Percentiles rank a stretch among this genome's conserved stretches.
Evolutionary conservation across 2,329 filamentous ascomycete genomes (phyloP).

Genomic region (Trichoderma hamatum): DNA sequence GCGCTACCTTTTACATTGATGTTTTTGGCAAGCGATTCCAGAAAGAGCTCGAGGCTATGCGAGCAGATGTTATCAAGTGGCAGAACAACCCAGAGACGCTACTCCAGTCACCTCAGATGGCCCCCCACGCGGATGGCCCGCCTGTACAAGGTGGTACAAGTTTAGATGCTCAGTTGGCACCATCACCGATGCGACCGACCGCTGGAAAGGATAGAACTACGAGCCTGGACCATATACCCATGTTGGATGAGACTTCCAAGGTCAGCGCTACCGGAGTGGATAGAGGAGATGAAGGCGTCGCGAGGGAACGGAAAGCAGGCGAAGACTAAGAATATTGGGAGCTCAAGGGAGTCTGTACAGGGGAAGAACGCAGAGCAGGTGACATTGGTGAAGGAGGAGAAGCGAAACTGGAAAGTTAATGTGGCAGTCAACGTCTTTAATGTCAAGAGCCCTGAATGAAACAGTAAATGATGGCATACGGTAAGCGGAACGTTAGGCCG

Average conservation of each 20-base stretch:
- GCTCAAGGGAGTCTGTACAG: background rate
- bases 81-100: conserved; percentile 63
- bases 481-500: background rate
- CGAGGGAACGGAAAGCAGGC: conserved; percentile 51
- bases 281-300: conserved; percentile 48
- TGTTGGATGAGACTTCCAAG: conserved; percentile 52
- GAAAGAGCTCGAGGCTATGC: conserved; percentile 89
- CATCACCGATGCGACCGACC: conserved; percentile 30
- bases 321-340: background rate
- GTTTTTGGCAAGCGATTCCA: conserved; percentile 97
- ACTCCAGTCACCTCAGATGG: conserved; percentile 42
- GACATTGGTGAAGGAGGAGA: background rate
- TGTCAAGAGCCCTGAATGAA: conserved; percentile 4
- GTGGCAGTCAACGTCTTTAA: background rate
- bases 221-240: conserved; percentile 59
- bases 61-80: conserved; percentile 87
- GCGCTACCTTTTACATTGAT: conserved; percentile 96
- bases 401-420: background rate
- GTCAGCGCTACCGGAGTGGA: conserved; percentile 49
- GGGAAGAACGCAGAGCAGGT: background rate
- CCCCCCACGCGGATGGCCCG: conserved; percentile 36
- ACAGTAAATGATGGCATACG: background rate
- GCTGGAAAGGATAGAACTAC: conserved; percentile 33
- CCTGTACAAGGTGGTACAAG: conserved; percentile 24
- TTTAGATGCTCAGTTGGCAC: conserved; percentile 28